These are phyloP conservation scores for Lactifluus subvellereus DNA, from an alignment of 768 basidiomycete species.

Conservation along the genomic window DNA sequence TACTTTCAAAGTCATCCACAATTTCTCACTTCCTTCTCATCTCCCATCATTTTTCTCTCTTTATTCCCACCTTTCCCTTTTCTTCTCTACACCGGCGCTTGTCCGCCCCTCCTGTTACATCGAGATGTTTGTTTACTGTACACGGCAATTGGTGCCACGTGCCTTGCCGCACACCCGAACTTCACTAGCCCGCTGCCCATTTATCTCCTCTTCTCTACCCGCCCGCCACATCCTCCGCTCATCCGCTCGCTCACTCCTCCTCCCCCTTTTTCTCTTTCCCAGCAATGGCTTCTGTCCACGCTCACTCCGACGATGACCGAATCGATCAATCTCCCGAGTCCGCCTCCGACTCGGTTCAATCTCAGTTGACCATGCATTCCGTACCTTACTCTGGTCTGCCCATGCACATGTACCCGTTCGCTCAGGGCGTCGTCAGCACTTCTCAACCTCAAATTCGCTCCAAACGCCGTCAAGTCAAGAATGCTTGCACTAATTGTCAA, in stretches of 20 bases:
- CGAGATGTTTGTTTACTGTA: not conserved
- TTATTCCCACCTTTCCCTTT: not conserved
- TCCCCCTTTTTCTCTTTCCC: slow-evolving; percentile 2
- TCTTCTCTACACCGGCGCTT: slow-evolving; percentile 17
- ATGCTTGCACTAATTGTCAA: slow-evolving; percentile 86
- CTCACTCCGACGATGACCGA: slow-evolving; percentile 35
- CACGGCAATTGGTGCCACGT: slow-evolving; percentile 21
- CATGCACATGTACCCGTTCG: slow-evolving; percentile 69
- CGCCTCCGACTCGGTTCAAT: slow-evolving; percentile 34
- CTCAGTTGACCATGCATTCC: slow-evolving; percentile 48
- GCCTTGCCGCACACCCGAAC: slow-evolving; percentile 18
- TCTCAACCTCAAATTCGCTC: slow-evolving; percentile 52
- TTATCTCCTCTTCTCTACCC: slow-evolving; percentile 19
- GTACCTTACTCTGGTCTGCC: slow-evolving; percentile 48
- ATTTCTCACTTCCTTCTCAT: not conserved
- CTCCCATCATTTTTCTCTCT: not conserved
- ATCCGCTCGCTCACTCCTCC: slow-evolving; percentile 8
- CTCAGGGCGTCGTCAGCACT: slow-evolving; percentile 40
- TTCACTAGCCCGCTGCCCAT: slow-evolving; percentile 19
- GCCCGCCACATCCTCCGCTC: slow-evolving; percentile 21
- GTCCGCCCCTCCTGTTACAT: slow-evolving; percentile 1
- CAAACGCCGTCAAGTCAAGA: slow-evolving; percentile 86
- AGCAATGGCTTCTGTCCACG: slow-evolving; percentile 24
- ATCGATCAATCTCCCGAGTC: slow-evolving; percentile 29
- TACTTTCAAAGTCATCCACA: not conserved